Base-by-base conservation (phyloP, 225 moss, liverwort and hornwort species). In the Ulota crispa region DNA sequence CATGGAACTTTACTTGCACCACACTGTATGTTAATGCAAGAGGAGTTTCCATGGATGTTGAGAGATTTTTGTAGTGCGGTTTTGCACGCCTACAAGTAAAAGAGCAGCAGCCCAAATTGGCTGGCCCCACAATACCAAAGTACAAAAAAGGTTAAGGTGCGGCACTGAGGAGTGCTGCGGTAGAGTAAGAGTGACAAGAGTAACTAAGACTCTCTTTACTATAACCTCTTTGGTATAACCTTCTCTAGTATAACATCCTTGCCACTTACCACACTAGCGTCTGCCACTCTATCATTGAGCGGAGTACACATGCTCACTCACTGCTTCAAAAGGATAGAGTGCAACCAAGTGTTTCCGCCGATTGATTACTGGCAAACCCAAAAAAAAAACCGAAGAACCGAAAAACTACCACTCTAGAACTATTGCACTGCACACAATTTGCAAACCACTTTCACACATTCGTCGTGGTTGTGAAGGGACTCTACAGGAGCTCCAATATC, bases 1-100 rank as follows among this genome's bases (percentile, higher is more conserved):
- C 42, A 50, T 65, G 27, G 16, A 68, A 50, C 60, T 43, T 66
- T 21, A 24, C 73, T 70, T 31, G 34, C 72, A 67, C 52, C 3
- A n/a, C 77, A 84, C 68, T 79, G 84, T 52, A 67, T 84, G 84
- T 79, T 79, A 21, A 7, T 68, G 67, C 78, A 59, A 64, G 55
- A 55, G 26, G 78, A 53, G 24, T 39, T 72, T 66, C 66, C 66
- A 36, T 73, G 66, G 36, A 7, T 64, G 26, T 20, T 42, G 9
- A 50, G 55, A 19, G n/a, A n/a, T n/a, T 19, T 60, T 50, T 12
- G 24, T 69, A 76, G 21, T 77, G 71, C 18, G 30, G 60, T 37
- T 72, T 24, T 53, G 42, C 67, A 53, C 39, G 67, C 68, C 64
- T 37, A 15, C 18, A 42, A 39, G 41, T 23, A 64, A 27, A 27